A percentile compares a stretch with the other conserved stretches of the same genome.
Evolutionary conservation across 2,329 filamentous ascomycete species (phyloP).

Genomic region (Colletotrichum spaethianum): DNA sequence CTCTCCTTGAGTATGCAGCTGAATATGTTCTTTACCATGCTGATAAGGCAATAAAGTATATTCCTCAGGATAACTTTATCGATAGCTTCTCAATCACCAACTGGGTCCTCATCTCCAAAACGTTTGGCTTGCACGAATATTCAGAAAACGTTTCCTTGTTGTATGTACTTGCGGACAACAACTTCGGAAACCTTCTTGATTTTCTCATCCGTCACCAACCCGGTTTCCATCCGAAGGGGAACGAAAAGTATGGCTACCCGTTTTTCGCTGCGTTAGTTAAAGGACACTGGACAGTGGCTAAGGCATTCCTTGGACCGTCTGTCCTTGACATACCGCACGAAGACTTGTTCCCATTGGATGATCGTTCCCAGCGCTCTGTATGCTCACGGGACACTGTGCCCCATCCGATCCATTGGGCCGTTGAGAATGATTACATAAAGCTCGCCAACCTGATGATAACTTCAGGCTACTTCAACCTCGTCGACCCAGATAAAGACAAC

Average conservation of each 20-base stretch:
- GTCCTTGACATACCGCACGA: background rate
- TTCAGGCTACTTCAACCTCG: background rate
- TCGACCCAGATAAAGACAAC: background rate
- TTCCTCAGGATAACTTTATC: constrained; percentile 52
- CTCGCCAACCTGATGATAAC: background rate
- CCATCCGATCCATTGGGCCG: background rate
- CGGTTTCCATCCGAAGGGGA: constrained; percentile 45
- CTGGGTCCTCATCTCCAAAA: constrained; percentile 51
- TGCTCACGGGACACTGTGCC: background rate
- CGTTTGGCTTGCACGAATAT: constrained; percentile 49
- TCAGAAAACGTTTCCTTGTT: constrained; percentile 45
- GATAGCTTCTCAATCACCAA: constrained; percentile 44
- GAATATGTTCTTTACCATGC: constrained; percentile 57
- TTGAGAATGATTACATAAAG: background rate
- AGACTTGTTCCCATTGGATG: background rate
- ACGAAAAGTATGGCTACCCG: constrained; percentile 51
- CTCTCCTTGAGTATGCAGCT: constrained; percentile 63
- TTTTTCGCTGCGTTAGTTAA: constrained; percentile 53
- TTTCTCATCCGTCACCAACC: constrained; percentile 42
- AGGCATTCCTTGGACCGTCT: background rate
- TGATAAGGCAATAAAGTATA: constrained; percentile 48
- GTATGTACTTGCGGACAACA: constrained; percentile 54
- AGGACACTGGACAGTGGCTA: constrained; percentile 37
- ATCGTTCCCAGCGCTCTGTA: background rate
- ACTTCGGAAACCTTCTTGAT: constrained; percentile 47